Evolutionary conservation across 371 early-diverging fungal species (phyloP), one percentile per base, ranked within the genome.

Genomic region (Mortierella sp.): DNA sequence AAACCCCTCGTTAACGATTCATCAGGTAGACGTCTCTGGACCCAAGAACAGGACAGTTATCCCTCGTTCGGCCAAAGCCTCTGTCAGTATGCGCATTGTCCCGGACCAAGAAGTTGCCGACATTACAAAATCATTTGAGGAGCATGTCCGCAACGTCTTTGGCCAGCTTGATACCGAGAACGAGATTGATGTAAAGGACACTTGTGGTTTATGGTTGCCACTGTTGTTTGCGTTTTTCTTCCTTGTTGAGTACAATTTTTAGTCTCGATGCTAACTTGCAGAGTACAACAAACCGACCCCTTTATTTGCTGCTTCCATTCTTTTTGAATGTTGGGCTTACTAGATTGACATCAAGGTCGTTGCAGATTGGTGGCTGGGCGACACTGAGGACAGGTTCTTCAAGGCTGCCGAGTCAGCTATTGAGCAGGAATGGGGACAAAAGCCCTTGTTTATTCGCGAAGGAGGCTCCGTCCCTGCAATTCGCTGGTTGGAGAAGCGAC

Each of bases 391-490:
- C 74, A 83, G 90, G 40, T 95, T 93, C 78, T 96, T 94, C 78
- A 91, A 92, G 80, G 91, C 93, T 0, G 93, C 94, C 0, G 93
- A 93, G 74, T 69, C 88, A 37, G 95, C 94, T 8, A 93, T 96
- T 87, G 89, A 91, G 55, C 78, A 86, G 50, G 93, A 92, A 77
- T 94, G 94, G 94, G 91, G 92, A 4, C 82, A 88, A 28, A 90
- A 91, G 54, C 93, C 92, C 21, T 71, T 90, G 40, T 93, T 85
- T 72, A 95, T 96, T 73, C 91, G 96, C 43, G 96, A 96, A 77
- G 96, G 96, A 69, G 96, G 96, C 0, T 96, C 96, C 3, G 96
- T 96, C 69, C 95, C 96, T 0, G 95, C 96, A 2, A 93, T 96
- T 28, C 93, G 95, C 11, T 96, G 94, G 94, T 90, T 96, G 21